phyloP scores from a whole-genome alignment of 208 protist species.

The Leishmania amazonensis region DNA sequence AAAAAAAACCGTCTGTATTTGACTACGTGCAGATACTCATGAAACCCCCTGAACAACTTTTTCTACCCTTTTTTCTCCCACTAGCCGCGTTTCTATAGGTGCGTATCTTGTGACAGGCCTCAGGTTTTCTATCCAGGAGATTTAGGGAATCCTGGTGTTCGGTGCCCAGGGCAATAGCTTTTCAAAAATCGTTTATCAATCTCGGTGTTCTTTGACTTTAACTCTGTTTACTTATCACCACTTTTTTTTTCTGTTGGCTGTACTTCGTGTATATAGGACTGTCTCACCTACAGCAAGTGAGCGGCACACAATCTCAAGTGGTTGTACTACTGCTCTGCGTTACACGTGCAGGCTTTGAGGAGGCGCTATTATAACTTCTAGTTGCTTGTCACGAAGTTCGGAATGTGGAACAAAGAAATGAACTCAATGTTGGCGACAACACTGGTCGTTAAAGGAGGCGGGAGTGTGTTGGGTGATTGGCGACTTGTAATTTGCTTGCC shows the following conservation, averaged over 20 bases:
- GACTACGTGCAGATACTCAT: not conserved
- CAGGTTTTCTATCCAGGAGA: not conserved
- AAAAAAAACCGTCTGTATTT: not conserved
- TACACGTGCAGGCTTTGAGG: not conserved
- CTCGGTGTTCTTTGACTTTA: not conserved
- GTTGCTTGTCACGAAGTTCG: not conserved
- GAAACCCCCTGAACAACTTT: not conserved
- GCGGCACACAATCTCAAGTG: not conserved
- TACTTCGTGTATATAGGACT: not conserved
- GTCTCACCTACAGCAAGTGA: not conserved
- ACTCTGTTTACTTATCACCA: not conserved
- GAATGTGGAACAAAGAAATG: not conserved
- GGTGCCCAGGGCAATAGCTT: not conserved
- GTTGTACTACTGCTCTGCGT: not conserved
- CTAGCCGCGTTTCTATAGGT: not conserved
- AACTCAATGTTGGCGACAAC: not conserved
- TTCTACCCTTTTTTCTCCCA: not conserved
- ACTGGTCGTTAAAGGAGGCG: too few species aligned
- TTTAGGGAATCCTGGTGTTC: not conserved
- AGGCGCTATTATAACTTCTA: not conserved
- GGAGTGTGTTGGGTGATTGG: not conserved
- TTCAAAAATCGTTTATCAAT: not conserved
- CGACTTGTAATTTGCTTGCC: not conserved
- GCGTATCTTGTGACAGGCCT: not conserved
- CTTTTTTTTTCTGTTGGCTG: not conserved